phyloP scores from a whole-genome alignment of 2,329 filamentous ascomycete genomes.

The Orbilia quercus region DNA sequence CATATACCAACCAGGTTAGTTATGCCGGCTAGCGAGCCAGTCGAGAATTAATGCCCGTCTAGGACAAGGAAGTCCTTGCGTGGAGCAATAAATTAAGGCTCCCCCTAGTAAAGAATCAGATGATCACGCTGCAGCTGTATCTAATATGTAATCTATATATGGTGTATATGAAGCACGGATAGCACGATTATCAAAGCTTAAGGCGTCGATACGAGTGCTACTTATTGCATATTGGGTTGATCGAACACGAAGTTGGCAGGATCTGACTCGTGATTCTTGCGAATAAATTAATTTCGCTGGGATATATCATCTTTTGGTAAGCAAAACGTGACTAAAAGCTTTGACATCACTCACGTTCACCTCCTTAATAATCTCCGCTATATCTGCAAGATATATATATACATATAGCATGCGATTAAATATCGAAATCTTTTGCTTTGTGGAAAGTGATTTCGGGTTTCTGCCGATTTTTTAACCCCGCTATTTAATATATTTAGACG shows the following conservation, averaged over 20 bases:
- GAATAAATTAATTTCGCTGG: conserved; percentile 44
- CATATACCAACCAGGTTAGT: conserved; percentile 37
- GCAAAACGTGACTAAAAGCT: conserved; percentile 15
- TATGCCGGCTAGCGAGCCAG: conserved; percentile 23
- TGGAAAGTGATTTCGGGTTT: conserved; percentile 13
- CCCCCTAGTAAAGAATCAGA: conserved; percentile 38
- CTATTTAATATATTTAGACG: background rate
- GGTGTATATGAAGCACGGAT: conserved; percentile 30
- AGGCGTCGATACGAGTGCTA: conserved; percentile 1
- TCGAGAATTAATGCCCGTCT: conserved; percentile 43
- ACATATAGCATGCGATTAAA: conserved; percentile 39
- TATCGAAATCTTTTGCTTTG: conserved; percentile 5
- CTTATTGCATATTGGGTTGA: conserved; percentile 16
- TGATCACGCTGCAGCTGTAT: conserved; percentile 28
- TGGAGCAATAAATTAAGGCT: conserved; percentile 11
- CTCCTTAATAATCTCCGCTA: conserved; percentile 27
- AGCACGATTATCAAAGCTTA: conserved; percentile 32
- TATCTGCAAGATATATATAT: conserved; percentile 47
- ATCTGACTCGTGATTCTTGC: conserved; percentile 24
- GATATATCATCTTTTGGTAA: conserved; percentile 32
- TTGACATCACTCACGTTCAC: conserved; percentile 24
- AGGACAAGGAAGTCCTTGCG: conserved; percentile 25
- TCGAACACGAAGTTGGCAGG: conserved; percentile 17
- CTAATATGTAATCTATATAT: conserved; percentile 31
- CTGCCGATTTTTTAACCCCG: conserved; percentile 22